phyloP scores from a whole-genome alignment of 345 rosid genomes.

The Alliaria petiolata region DNA sequence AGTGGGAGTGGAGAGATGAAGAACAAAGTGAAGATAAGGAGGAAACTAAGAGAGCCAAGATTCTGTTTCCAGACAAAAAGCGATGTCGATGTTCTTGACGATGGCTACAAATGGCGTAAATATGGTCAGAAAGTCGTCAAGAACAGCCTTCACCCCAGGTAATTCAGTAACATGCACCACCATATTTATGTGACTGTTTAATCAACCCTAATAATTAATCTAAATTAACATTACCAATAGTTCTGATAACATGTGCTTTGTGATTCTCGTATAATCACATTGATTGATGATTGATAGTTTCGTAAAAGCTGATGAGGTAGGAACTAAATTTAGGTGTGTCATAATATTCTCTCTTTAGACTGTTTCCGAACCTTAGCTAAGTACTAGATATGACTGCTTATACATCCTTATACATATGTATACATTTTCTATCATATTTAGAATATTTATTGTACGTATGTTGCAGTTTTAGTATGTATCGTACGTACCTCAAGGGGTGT shows the following conservation, averaged over 20 bases:
- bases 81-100: conserved; percentile 94
- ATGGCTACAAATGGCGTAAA: conserved; percentile 97
- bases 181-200: neutral
- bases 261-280: conserved; percentile 1
- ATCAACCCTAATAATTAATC: conserved; percentile 6
- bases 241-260: neutral
- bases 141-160: conserved; percentile 98
- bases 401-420: neutral
- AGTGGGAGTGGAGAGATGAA: conserved; percentile 53
- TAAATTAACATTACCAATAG: neutral
- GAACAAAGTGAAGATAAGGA: conserved; percentile 68
- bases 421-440: neutral
- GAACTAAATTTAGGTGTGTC: conserved; percentile 5
- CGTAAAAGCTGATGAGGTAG: conserved; percentile 15
- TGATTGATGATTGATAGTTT: conserved; percentile 9
- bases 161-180: neutral
- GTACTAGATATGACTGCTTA: conserved; percentile 24
- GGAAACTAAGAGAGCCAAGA: conserved; percentile 96
- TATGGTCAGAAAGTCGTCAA: conserved; percentile 98
- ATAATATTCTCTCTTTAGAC: conserved; percentile 15
- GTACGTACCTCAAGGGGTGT: conserved; percentile 12
- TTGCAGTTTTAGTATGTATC: conserved; percentile 16
- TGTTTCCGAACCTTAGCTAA: conserved; percentile 4
- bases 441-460: neutral
- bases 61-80: conserved; percentile 98